phyloP scores from a whole-genome alignment of 257 asterid species.

The Solanum medicagineum region DNA sequence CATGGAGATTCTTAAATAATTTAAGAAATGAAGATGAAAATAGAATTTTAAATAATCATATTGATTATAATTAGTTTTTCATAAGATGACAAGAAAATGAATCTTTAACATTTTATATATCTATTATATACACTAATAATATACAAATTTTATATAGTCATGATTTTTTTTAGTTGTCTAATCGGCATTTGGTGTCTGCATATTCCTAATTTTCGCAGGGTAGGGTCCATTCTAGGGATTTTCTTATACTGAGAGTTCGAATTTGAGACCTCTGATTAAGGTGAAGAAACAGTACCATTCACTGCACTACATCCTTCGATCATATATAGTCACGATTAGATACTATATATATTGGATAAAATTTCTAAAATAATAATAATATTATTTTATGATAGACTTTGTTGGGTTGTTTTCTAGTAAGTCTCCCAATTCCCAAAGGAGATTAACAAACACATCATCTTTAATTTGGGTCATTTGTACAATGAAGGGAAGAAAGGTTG shows the following conservation, averaged over 20 bases:
- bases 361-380: neutral
- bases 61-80: neutral
- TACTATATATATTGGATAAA: neutral
- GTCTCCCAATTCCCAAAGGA: neutral
- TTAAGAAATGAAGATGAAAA: neutral
- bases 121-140: neutral
- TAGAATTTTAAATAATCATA: neutral
- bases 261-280: too few species aligned
- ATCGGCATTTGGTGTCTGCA: too few species aligned
- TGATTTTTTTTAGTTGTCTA: too few species aligned
- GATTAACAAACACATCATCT: neutral
- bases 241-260: too few species aligned
- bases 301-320: too few species aligned
- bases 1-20: neutral
- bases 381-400: neutral
- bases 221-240: too few species aligned
- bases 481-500: neutral
- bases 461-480: neutral
- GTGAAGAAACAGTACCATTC: too few species aligned
- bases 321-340: neutral
- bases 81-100: neutral
- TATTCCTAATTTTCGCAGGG: too few species aligned
- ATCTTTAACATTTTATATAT: neutral
- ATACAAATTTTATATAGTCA: neutral
- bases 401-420: neutral